Evolutionary conservation across 306 rosid genomes (phyloP).

Genomic region (Parietaria judaica): DNA sequence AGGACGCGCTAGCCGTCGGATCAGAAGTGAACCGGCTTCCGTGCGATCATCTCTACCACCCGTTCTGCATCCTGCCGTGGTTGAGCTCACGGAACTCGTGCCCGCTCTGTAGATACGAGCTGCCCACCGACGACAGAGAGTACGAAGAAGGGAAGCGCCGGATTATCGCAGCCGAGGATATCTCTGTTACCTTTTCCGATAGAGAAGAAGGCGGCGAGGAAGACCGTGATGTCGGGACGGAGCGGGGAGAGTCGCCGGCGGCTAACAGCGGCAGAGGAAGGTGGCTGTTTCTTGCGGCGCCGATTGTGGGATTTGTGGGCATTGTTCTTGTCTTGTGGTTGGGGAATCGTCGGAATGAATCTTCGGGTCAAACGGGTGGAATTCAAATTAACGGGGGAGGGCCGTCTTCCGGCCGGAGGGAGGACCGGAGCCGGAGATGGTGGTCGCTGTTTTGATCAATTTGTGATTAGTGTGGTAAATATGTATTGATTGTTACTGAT

Average conservation of each 20-base stretch:
- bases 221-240: constrained; percentile 25
- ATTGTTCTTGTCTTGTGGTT: constrained; percentile 79
- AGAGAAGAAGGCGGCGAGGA: constrained; percentile 34
- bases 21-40: constrained; percentile 74
- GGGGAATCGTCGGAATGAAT: constrained; percentile 48
- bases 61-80: constrained; percentile 86
- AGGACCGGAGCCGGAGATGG: constrained; percentile 74
- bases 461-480: constrained; percentile 15
- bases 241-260: constrained; percentile 10
- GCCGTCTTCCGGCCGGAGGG: constrained; percentile 45
- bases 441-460: constrained; percentile 60
- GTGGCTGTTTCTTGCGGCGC: constrained; percentile 82
- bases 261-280: constrained; percentile 47
- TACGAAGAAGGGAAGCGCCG: constrained; percentile 70
- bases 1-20: constrained; percentile 51
- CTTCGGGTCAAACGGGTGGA: constrained; percentile 25
- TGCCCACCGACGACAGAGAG: constrained; percentile 86
- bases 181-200: constrained; percentile 32
- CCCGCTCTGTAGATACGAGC: constrained; percentile 89
- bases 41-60: constrained; percentile 81
- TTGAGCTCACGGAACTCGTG: constrained; percentile 79
- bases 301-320: constrained; percentile 75
- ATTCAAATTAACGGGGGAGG: constrained; percentile 23
- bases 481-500: constrained; percentile 17
- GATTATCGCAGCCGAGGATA: constrained; percentile 31